These are phyloP conservation scores for Linnemannia elongata DNA, from an alignment of 192 early-diverging fungal genomes.

Conservation along the genomic window DNA sequence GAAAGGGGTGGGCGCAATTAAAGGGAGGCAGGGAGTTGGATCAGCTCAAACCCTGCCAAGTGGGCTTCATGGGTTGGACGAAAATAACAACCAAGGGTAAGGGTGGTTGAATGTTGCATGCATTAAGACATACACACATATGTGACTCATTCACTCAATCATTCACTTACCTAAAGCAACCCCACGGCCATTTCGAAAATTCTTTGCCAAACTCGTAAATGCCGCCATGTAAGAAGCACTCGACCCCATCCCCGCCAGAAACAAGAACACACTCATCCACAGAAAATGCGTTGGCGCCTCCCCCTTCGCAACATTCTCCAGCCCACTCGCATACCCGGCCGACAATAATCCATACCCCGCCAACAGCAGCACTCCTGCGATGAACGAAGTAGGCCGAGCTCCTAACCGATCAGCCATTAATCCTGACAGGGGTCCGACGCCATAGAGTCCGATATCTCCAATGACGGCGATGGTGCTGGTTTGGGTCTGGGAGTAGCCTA, in stretches of 20 bases:
- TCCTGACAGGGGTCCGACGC: conserved; percentile 47
- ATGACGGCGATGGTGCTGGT: conserved; percentile 47
- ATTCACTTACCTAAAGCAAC: conserved; percentile 34
- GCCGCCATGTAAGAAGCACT: conserved; percentile 55
- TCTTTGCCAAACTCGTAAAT: conserved; percentile 44
- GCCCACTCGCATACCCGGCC: conserved; percentile 9
- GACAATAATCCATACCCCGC: conserved; percentile 39
- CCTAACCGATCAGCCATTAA: conserved; percentile 45
- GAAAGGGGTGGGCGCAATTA: neutral
- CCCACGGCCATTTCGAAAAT: conserved; percentile 25
- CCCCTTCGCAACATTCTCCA: conserved; percentile 11
- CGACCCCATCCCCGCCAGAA: conserved; percentile 33
- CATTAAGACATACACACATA: neutral
- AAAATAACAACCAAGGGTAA: neutral
- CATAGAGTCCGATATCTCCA: conserved; percentile 55
- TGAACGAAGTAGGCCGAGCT: conserved; percentile 24
- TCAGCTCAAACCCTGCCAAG: neutral
- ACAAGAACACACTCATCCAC: conserved; percentile 26
- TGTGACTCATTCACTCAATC: neutral
- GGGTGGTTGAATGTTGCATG: neutral
- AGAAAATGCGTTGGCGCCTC: conserved; percentile 30
- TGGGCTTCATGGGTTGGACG: neutral
- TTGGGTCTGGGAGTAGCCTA: conserved; percentile 45
- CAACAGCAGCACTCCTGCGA: conserved; percentile 22
- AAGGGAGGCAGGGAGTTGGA: neutral